These are phyloP conservation scores for Evernia prunastri DNA, from an alignment of 495 filamentous ascomycete species.

Conservation along the genomic window DNA sequence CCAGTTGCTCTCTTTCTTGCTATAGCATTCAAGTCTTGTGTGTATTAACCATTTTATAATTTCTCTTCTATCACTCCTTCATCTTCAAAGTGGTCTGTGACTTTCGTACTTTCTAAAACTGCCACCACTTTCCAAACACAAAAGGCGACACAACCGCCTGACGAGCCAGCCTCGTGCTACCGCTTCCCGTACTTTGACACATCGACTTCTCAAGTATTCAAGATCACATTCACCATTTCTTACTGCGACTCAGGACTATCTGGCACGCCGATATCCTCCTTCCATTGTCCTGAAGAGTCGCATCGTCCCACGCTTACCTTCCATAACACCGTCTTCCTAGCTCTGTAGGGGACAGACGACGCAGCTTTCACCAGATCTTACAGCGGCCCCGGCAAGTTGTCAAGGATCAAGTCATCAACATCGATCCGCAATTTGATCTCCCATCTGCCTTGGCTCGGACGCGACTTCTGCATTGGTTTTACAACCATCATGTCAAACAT, in stretches of 20 bases:
- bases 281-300: not conserved
- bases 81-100: not conserved
- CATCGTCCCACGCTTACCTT: not conserved
- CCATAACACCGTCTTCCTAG: not conserved
- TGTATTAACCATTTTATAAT: not conserved
- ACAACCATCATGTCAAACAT: constrained; percentile 1
- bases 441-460: not conserved
- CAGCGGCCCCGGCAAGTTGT: no score
- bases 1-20: not conserved
- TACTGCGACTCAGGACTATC: not conserved
- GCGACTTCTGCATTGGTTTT: no score
- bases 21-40: not conserved
- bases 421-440: not conserved
- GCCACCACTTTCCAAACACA: not conserved
- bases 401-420: not conserved
- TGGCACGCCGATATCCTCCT: not conserved
- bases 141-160: not conserved
- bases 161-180: not conserved
- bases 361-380: not conserved
- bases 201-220: not conserved
- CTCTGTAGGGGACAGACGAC: not conserved
- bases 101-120: not conserved
- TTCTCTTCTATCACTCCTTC: not conserved
- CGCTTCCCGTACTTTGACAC: not conserved
- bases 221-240: not conserved